Conservation (phyloP, 106 monocot genomes). For the Amphibolis antarctica region DNA sequence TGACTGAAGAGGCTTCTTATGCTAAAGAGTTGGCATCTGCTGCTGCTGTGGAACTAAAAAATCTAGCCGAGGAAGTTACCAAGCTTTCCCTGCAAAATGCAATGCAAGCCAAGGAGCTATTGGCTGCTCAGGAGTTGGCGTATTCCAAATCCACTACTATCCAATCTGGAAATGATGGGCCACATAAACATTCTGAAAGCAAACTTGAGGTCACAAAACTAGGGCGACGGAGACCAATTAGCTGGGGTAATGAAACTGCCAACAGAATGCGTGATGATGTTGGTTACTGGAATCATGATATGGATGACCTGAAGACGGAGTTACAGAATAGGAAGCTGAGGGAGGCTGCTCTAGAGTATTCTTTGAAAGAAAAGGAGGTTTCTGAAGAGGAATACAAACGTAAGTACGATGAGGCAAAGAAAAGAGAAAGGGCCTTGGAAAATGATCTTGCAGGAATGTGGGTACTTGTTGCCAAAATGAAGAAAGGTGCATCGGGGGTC, state of each 20-base stretch:
- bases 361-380: constrained; percentile 63
- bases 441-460: constrained; percentile 97
- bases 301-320: constrained; percentile 61
- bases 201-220: constrained; percentile 28
- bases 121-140: constrained; percentile 37
- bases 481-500: constrained; percentile 53
- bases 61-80: constrained; percentile 83
- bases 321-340: constrained; percentile 55
- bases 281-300: constrained; percentile 28
- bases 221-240: constrained; percentile 37
- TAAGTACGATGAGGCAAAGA: constrained; percentile 69
- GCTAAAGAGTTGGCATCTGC: constrained; percentile 98
- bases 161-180: constrained; percentile 14
- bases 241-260: constrained; percentile 28
- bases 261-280: constrained; percentile 30
- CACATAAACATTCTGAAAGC: constrained; percentile 31
- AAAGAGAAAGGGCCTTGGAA: constrained; percentile 67
- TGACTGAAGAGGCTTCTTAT: constrained; percentile 83
- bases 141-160: constrained; percentile 21
- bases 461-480: constrained; percentile 94
- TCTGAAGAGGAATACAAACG: constrained; percentile 70
- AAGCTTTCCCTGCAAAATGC: constrained; percentile 89
- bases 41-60: constrained; percentile 93
- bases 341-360: constrained; percentile 62
- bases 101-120: constrained; percentile 57